Base-by-base conservation (phyloP, 2,329 filamentous ascomycete genomes). In the Exophiala lecanii-corni region DNA sequence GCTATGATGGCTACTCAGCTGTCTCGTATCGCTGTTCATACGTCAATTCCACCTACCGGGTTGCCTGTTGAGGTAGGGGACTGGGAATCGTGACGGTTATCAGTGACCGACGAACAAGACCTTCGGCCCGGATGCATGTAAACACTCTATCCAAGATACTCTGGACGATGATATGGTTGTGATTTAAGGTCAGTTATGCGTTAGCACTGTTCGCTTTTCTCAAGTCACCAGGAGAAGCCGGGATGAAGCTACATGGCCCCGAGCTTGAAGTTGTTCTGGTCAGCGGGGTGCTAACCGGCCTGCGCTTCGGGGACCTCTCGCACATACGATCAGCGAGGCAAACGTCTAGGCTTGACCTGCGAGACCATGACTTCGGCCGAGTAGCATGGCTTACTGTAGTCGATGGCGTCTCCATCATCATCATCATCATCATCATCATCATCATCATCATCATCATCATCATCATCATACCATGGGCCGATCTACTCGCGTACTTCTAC, bases 21-120 rank as follows among this genome's bases (percentile, higher is more conserved):
- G 18, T 41, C 38, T 41, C 26, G 38, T 41, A 41, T 41, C 28
- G 38, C 38, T 41, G 38, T 15, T 41, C 38, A 41, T 41, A 34
- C 26, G 28, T 41, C 38, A 41, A 41, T 34, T 20, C 38, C 20
- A 39, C 36, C 36, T 39, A 39, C 36, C 21, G 36, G 36, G 20
- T 39, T 39, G 19, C 36, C 36, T 39, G 20, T 39, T 28, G 19
- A 39, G 36, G 36, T 39, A 39, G 36, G n/a, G 36, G 36, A 25
- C 36, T 20, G 7, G 36, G 36, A 39, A 39, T 39, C 36, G 36
- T 39, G 36, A 20, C 28, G 36, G 36, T 28, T 39, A 32, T 20
- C 31, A 34, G 31, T 28, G 25, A 28, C 25, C 25, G n/a, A n/a
- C n/a, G n/a, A 28, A 28, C 25, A 28, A 28, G 25, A 28, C 25